Evolutionary conservation across 176 grass and related monocot genomes (phyloP).

Genomic region (Elaeis guineensis): DNA sequence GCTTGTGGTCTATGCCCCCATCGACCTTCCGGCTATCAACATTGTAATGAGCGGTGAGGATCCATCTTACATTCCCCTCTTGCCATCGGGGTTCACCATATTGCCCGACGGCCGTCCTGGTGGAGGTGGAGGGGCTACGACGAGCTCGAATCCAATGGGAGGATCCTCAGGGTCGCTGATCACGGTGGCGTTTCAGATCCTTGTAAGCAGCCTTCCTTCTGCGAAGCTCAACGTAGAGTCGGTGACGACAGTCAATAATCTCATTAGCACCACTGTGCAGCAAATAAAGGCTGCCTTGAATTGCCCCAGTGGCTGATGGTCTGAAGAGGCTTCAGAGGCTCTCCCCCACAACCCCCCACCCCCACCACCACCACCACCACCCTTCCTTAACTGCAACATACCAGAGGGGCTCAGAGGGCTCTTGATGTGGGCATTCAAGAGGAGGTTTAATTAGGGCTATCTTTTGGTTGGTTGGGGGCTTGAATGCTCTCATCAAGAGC

Average conservation of each 20-base stretch:
- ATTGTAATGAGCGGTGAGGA: slow-evolving; percentile 91
- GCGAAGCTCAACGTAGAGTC: slow-evolving; percentile 79
- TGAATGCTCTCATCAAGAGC: slow-evolving; percentile 12
- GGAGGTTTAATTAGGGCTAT: slow-evolving; percentile 8
- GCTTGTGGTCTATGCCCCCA: slow-evolving; percentile 62
- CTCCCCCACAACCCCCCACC: slow-evolving; percentile 3
- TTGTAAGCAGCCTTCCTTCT: slow-evolving; percentile 70
- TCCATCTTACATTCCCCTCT: slow-evolving; percentile 7
- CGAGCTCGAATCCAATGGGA: slow-evolving; percentile 29
- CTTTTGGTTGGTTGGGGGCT: slow-evolving; percentile 19
- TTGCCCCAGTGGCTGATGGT: slow-evolving; percentile 34
- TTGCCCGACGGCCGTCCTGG: slow-evolving; percentile 28
- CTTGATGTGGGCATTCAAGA: slow-evolving; percentile 19
- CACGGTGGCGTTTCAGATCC: slow-evolving; percentile 82
- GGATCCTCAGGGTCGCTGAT: slow-evolving; percentile 36
- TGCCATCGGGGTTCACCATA: slow-evolving; percentile 61
- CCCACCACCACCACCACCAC: slow-evolving; percentile 1
- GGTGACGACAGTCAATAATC: slow-evolving; percentile 61
- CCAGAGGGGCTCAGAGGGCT: slow-evolving; percentile 4
- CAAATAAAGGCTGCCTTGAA: slow-evolving; percentile 78
- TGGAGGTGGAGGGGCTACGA: slow-evolving; percentile 6
- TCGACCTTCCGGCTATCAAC: slow-evolving; percentile 66
- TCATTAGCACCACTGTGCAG: slow-evolving; percentile 75
- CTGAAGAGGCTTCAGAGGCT: slow-evolving; percentile 20
- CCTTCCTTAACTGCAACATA: slow-evolving; percentile 13